Percentiles rank a stretch among this genome's conserved stretches.
Evolutionary conservation across 345 rosid genomes (phyloP).

Genomic region (Dovyalis caffra): DNA sequence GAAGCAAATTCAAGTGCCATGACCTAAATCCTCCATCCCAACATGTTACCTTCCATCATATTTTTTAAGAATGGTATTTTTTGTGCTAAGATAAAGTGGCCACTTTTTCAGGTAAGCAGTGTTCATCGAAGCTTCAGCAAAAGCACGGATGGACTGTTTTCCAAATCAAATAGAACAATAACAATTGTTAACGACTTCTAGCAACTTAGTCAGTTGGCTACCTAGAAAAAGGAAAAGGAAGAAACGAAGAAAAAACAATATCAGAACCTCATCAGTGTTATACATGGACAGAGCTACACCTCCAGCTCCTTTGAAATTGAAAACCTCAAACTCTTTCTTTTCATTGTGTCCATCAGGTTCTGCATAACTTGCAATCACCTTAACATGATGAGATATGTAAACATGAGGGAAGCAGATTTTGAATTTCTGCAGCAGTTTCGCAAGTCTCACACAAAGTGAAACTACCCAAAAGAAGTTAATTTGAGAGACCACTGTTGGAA

Average conservation of each 20-base stretch:
- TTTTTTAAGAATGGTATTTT: conserved; percentile 95
- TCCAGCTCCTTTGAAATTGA: conserved; percentile 77
- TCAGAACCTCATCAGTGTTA: conserved; percentile 85
- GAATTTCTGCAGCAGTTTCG: neutral
- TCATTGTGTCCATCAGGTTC: conserved; percentile 72
- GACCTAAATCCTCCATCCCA: neutral
- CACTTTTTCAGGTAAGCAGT: conserved; percentile 89
- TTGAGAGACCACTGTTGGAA: neutral
- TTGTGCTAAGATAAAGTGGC: conserved; percentile 99
- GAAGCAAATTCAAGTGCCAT: neutral
- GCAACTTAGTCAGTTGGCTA: neutral
- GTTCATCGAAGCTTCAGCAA: conserved; percentile 95
- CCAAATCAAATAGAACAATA: conserved; percentile 9
- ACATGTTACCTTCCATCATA: conserved; percentile 86
- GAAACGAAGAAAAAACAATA: neutral
- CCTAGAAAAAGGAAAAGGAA: neutral
- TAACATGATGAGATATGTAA: neutral
- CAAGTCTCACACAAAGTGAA: neutral
- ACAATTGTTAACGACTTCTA: conserved; percentile 3
- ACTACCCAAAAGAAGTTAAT: neutral
- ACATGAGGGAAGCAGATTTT: neutral
- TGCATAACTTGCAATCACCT: conserved; percentile 21
- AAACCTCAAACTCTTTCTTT: conserved; percentile 76
- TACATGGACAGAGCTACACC: conserved; percentile 94
- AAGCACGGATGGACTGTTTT: conserved; percentile 77